Conservation (phyloP, 2,329 filamentous ascomycete species). For the Nectriaceae sp. region DNA sequence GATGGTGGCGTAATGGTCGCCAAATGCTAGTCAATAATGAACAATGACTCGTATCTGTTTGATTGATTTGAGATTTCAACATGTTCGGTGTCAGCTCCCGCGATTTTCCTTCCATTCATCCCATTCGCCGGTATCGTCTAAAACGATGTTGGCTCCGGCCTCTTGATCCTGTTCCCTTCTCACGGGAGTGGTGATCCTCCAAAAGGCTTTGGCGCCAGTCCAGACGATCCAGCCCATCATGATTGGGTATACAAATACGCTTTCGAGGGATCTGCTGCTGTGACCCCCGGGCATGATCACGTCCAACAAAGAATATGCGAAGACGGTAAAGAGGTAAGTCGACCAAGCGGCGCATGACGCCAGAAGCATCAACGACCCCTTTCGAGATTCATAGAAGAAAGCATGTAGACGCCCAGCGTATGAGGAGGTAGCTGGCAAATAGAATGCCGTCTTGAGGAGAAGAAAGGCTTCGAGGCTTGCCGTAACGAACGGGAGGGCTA, state of each 20-base stretch:
- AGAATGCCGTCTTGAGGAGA: slow-evolving; percentile 22
- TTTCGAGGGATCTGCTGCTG: slow-evolving; percentile 5
- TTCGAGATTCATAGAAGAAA: slow-evolving; percentile 19
- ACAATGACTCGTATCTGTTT: slow-evolving; percentile 8
- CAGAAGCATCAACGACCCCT: slow-evolving; percentile 19
- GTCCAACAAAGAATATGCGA: slow-evolving; percentile 6
- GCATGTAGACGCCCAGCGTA: slow-evolving; percentile 5
- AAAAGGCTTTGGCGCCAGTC: slow-evolving; percentile 13
- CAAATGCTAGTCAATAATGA: background rate
- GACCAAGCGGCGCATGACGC: slow-evolving; percentile 18
- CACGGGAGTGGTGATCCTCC: slow-evolving; percentile 11
- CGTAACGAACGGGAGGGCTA: slow-evolving; percentile 5
- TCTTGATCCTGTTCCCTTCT: slow-evolving; percentile 11
- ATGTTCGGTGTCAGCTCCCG: slow-evolving; percentile 4
- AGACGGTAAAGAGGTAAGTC: slow-evolving; percentile 7
- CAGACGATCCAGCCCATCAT: slow-evolving; percentile 18
- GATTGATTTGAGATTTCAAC: slow-evolving; percentile 7
- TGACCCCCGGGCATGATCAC: slow-evolving; percentile 5
- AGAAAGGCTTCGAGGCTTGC: slow-evolving; percentile 21
- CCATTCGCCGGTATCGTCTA: slow-evolving; percentile 6
- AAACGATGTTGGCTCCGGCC: slow-evolving; percentile 7
- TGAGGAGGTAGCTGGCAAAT: slow-evolving; percentile 5
- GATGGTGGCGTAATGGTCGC: background rate
- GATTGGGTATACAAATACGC: slow-evolving; percentile 1
- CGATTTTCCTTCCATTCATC: slow-evolving; percentile 14